These are phyloP conservation scores for Puccinia brachypodii DNA, from an alignment of 1,284 basidiomycete species.

Conservation along the genomic window DNA sequence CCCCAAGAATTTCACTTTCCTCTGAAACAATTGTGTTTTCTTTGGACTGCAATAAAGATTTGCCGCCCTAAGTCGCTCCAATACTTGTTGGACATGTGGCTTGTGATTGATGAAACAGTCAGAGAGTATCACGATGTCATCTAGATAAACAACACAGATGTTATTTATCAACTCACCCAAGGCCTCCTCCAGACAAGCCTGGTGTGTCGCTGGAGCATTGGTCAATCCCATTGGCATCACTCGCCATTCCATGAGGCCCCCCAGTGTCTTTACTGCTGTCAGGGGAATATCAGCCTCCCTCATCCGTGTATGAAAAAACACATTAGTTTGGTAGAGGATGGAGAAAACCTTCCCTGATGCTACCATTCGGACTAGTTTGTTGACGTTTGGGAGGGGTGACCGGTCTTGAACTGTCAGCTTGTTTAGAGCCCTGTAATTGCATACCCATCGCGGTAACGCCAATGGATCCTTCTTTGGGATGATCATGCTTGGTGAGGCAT, in stretches of 20 bases:
- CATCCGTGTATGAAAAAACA: constrained; percentile 60
- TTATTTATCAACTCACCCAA: constrained; percentile 6
- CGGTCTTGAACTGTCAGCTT: constrained; percentile 49
- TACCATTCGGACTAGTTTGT: constrained; percentile 34
- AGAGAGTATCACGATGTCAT: constrained; percentile 3
- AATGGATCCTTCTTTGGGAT: constrained; percentile 14
- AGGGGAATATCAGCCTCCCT: constrained; percentile 58
- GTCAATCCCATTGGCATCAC: constrained; percentile 60
- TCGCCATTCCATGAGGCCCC: constrained; percentile 59
- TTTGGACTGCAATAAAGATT: constrained; percentile 26
- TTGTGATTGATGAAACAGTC: neutral
- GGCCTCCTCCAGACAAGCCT: constrained; percentile 47
- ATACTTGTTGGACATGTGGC: neutral
- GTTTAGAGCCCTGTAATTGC: constrained; percentile 34
- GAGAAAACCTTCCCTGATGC: constrained; percentile 54
- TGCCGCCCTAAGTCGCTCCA: neutral
- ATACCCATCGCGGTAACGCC: neutral
- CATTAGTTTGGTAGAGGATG: constrained; percentile 60
- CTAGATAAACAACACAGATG: neutral
- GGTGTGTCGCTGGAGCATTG: neutral
- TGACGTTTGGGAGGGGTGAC: constrained; percentile 47
- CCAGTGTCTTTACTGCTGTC: constrained; percentile 59
- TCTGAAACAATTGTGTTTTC: constrained; percentile 4
- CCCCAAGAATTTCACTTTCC: constrained; percentile 1
- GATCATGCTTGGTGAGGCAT: constrained; percentile 19